phyloP scores from a whole-genome alignment of 2,329 filamentous ascomycete species.

The Thermothelomyces thermophilus region DNA sequence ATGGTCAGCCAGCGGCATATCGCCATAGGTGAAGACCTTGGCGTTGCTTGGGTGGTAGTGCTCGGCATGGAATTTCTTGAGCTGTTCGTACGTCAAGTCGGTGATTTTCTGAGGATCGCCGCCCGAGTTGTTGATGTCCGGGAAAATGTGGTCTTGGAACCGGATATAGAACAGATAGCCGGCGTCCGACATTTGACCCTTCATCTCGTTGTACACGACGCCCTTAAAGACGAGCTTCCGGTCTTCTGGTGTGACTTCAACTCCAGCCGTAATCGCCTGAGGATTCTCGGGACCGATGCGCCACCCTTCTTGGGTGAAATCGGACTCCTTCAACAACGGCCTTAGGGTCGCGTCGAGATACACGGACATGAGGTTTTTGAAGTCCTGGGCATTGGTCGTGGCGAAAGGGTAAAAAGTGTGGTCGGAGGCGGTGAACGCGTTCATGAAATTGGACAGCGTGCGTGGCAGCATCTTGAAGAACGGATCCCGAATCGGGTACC shows the following conservation, averaged over 20 bases:
- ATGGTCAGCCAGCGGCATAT: slow-evolving; percentile 80
- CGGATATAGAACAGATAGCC: slow-evolving; percentile 93
- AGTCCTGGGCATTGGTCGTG: slow-evolving; percentile 92
- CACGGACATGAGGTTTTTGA: slow-evolving; percentile 90
- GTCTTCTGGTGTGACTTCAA: slow-evolving; percentile 44
- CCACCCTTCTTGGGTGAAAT: slow-evolving; percentile 97
- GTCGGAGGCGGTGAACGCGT: slow-evolving; percentile 92
- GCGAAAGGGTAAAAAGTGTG: slow-evolving; percentile 98
- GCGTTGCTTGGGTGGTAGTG: slow-evolving; percentile 98
- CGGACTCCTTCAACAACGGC: slow-evolving; percentile 79
- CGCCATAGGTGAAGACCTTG: slow-evolving; percentile 91
- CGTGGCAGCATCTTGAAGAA: slow-evolving; percentile 99
- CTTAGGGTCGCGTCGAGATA: slow-evolving; percentile 93
- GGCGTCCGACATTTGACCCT: slow-evolving; percentile 96
- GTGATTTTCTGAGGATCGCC: slow-evolving; percentile 96
- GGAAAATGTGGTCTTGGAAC: slow-evolving; percentile 92
- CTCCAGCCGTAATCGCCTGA: slow-evolving; percentile 44
- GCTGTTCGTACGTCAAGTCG: slow-evolving; percentile 83
- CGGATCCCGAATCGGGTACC: slow-evolving; percentile 93
- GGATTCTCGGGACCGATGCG: slow-evolving; percentile 89
- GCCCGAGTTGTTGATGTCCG: slow-evolving; percentile 91
- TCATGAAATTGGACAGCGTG: slow-evolving; percentile 99
- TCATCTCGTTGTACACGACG: slow-evolving; percentile 99
- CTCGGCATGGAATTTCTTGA: slow-evolving; percentile 79
- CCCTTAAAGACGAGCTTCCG: slow-evolving; percentile 87